These are phyloP conservation scores for Malus orientalis DNA, from an alignment of 306 rosid species.

Conservation along the genomic window DNA sequence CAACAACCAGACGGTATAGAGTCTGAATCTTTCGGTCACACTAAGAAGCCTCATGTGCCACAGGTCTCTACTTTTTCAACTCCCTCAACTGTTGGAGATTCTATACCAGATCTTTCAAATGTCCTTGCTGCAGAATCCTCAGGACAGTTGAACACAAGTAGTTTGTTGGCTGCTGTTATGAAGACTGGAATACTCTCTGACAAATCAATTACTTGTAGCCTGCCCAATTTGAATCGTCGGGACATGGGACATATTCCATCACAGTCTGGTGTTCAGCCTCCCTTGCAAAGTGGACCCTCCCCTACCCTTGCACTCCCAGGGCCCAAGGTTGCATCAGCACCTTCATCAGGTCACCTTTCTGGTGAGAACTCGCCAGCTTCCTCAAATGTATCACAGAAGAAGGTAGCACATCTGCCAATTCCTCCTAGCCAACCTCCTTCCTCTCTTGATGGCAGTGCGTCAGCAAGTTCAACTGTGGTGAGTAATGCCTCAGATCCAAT, in stretches of 20 bases:
- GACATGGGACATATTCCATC: slow-evolving; percentile 39
- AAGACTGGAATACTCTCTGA: slow-evolving; percentile 59
- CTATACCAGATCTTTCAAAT: slow-evolving; percentile 17
- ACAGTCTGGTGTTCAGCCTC: slow-evolving; percentile 31
- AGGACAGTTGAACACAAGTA: slow-evolving; percentile 49
- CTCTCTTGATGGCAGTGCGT: slow-evolving; percentile 32
- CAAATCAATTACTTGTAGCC: slow-evolving; percentile 33
- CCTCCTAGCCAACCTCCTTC: slow-evolving; percentile 32
- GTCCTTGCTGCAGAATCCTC: slow-evolving; percentile 34
- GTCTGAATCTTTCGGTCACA: slow-evolving; percentile 34
- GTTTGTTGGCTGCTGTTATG: slow-evolving; percentile 68
- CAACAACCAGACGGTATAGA: slow-evolving; percentile 27
- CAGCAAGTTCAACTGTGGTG: slow-evolving; percentile 34
- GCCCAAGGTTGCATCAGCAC: slow-evolving; percentile 23
- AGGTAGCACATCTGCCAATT: slow-evolving; percentile 37
- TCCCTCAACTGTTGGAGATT: slow-evolving; percentile 13
- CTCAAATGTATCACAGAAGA: slow-evolving; percentile 28
- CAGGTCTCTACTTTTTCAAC: slow-evolving; percentile 20
- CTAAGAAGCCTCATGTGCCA: slow-evolving; percentile 23
- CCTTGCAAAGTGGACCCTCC: slow-evolving; percentile 27
- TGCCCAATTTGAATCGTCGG: slow-evolving; percentile 25
- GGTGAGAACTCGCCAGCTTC: slow-evolving; percentile 32
- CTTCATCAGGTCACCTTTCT: slow-evolving; percentile 41
- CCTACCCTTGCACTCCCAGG: slow-evolving; percentile 31
- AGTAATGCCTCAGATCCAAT: slow-evolving; percentile 46